A percentile compares a stretch with the other conserved stretches of the same genome.
phyloP scores from a whole-genome alignment of 148 eudicot species.

The Silene latifolia region DNA sequence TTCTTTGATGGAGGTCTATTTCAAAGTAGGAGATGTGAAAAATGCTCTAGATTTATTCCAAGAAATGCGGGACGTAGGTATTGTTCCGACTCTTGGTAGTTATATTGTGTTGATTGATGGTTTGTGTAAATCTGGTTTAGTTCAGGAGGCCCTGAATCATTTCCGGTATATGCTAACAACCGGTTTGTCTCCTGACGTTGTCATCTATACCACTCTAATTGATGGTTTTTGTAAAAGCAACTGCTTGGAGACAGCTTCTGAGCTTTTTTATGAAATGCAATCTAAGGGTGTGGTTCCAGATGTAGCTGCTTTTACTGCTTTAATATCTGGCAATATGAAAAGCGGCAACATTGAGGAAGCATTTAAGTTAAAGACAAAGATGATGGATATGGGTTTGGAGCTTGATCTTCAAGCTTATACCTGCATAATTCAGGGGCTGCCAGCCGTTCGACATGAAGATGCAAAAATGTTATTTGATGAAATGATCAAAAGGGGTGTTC shows the following conservation, averaged over 20 bases:
- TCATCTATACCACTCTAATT: conserved; percentile 70
- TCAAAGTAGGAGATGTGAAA: conserved; percentile 50
- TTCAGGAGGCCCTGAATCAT: conserved; percentile 58
- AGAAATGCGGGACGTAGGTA: conserved; percentile 62
- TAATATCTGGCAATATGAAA: conserved; percentile 74
- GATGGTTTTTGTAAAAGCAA: conserved; percentile 74
- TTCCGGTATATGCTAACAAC: conserved; percentile 42
- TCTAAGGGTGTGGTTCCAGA: conserved; percentile 72
- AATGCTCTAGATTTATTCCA: conserved; percentile 56
- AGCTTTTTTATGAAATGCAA: conserved; percentile 67
- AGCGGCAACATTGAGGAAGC: conserved; percentile 72
- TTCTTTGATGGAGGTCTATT: conserved; percentile 56
- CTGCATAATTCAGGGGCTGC: conserved; percentile 67
- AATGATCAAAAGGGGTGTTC: conserved; percentile 69
- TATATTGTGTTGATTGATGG: conserved; percentile 70
- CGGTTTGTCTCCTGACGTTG: conserved; percentile 64
- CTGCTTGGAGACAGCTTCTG: conserved; percentile 49
- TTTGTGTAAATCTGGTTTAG: conserved; percentile 68
- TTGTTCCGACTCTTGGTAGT: conserved; percentile 58
- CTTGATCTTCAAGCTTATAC: conserved; percentile 80
- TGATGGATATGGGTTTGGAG: conserved; percentile 59
- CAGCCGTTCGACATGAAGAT: conserved; percentile 47
- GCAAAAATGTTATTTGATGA: conserved; percentile 65
- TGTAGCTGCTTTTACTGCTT: conserved; percentile 65
- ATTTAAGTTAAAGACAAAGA: conserved; percentile 44